Percentiles rank a stretch among this genome's conserved stretches.
phyloP scores from a whole-genome alignment of 2,329 filamentous ascomycete genomes.

The Arthrobotrys sphaeroides region DNA sequence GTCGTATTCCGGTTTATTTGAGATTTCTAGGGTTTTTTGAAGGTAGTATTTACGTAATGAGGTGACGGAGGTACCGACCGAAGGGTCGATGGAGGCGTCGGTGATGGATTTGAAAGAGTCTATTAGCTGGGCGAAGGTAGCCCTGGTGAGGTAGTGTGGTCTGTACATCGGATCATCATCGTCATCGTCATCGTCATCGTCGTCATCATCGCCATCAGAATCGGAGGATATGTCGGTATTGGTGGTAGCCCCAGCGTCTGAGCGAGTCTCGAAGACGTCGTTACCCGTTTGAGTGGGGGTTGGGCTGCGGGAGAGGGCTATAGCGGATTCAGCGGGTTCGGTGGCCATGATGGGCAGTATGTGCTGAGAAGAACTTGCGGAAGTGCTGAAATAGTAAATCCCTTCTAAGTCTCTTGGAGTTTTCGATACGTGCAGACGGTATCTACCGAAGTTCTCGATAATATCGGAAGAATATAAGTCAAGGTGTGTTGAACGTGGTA shows the following conservation, averaged over 20 bases:
- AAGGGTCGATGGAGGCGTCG: not conserved
- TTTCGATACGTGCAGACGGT: not conserved
- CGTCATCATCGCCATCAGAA: not conserved
- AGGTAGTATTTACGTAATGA: conserved; percentile 37
- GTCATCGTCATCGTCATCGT: not conserved
- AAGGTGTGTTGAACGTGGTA: conserved; percentile 45
- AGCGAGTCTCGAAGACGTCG: not conserved
- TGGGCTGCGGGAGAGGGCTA: conserved; percentile 33
- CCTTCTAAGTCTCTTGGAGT: not conserved
- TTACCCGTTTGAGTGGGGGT: conserved; percentile 16
- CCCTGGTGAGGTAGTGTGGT: not conserved
- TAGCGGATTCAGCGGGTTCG: not conserved
- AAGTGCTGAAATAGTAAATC: not conserved
- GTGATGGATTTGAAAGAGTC: conserved; percentile 5
- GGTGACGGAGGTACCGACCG: conserved; percentile 7
- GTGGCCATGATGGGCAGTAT: conserved; percentile 19
- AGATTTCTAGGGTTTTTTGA: not conserved
- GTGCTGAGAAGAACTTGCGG: not conserved
- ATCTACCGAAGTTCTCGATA: no score
- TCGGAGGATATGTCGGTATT: conserved; percentile 16
- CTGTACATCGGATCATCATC: not conserved
- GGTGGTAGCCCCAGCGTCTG: conserved; percentile 23
- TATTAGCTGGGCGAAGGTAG: conserved; percentile 4
- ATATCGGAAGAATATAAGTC: no score
- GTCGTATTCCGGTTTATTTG: conserved; percentile 16